Base-by-base conservation (phyloP, 2,329 filamentous ascomycete species). In the Calonectria leucothoes region DNA sequence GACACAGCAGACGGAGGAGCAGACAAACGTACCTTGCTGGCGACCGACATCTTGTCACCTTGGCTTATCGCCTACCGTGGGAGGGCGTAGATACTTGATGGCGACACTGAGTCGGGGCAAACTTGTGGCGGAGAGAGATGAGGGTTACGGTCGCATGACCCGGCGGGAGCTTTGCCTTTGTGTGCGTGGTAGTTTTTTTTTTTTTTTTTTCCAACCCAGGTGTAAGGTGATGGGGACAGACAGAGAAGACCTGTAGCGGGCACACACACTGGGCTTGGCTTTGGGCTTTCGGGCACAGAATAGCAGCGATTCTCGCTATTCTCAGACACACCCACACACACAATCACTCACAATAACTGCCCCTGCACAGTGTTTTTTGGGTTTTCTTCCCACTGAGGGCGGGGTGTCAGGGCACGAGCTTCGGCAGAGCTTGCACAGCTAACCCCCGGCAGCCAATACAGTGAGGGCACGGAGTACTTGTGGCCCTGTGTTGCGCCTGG, bases 21-120 rank as follows among this genome's bases (percentile, higher is more conserved):
- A 61, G 20, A 61, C 29, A 76, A 76, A 86, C 88, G 75, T 84
- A 91, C 90, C 89, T 91, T 90, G 78, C 88, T 89, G 86, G 87
- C 89, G 88, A 91, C 88, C 87, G 89, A 90, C 89, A 91, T 91
- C 83, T 91, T 89, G 83, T 83, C 83, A 86, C 89, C 83, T 86
- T 77, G 83, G 83, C 86, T 86, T 84, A 85, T 88, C 87, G 88
- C 88, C 88, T 89, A 81, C 81, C 82, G 82, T 83, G 81, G 80
- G 79, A 79, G 80, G 79, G 81, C 78, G 77, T 80, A 79, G 80
- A 76, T 79, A 78, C 77, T 80, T 82, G 79, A 81, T 81, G 82
- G 82, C 82, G 82, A 82, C 82, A 76, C 74, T 79, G 80, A 71
- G 78, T 79, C 75, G 76, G 78, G 74, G 75, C 67, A 80, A 80